Base-by-base conservation (phyloP, 768 basidiomycete species). In the Pisolithus albus region DNA sequence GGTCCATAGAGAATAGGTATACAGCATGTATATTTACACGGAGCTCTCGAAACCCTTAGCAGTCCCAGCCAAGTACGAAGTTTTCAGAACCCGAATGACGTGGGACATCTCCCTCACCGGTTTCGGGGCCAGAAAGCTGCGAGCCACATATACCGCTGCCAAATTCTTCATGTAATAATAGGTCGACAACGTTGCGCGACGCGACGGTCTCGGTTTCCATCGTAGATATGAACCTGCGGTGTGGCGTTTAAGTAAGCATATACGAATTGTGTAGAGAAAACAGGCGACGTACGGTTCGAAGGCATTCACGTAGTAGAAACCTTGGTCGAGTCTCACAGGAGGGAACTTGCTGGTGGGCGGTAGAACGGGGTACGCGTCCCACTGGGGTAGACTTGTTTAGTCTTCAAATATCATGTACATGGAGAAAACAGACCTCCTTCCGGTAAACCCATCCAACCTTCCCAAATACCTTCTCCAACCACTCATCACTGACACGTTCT, bases 191-290 rank as follows among this genome's bases (percentile, higher is more conserved):
- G 64, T 94, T 93, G 30, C 91, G 81, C 1, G 88, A 81, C 0
- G 89, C 77, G 30, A 95, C 66, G 0, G 89, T 92, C 68, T 93
- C 84, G 0, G 92, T 94, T 67, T 97, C 94, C 94, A 97, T 96
- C 6, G 91, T 92, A 13, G 84, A 88, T 43, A 93, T 86, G 59
- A 91, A 80, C 30, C 88, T 88, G 53, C 55, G 16, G 16, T 23
- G 21, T 19, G 5, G 10, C 45, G 24, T 24, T 50, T 42, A 53
- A 37, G 42, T 19, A 16, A n/a, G 24, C 15, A 45, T n/a, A 26
- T 13, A 16, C 11, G 26, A n/a, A 30, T 23, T 23, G 11, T 19
- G 19, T 32, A 23, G 18, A n/a, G 11, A 6, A 13, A 19, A 9
- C n/a, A 23, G 1, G 15, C 43, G 11, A 79, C 84, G 61, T 70